phyloP scores from a whole-genome alignment of 78 protist genomes.

The Dictyostelium purpureum region DNA sequence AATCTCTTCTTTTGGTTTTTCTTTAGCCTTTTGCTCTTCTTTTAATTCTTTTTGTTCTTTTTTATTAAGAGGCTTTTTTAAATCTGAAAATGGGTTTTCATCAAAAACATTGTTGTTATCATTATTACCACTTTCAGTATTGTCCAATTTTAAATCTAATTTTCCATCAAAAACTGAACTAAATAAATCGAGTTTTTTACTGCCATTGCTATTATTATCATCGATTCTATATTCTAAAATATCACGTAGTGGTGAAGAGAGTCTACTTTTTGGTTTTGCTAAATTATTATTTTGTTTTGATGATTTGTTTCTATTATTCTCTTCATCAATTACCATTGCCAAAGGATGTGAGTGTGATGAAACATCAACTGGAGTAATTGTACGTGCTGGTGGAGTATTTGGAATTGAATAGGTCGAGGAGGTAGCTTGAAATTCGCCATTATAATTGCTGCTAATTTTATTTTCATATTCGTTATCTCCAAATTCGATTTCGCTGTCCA shows the following conservation, averaged over 20 bases:
- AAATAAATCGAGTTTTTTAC: constrained; percentile 5
- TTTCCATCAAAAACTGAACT: constrained; percentile 26
- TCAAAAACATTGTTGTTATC: neutral
- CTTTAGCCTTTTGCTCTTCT: neutral
- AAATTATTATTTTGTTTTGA: neutral
- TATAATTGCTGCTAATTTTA: neutral
- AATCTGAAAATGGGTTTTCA: constrained; percentile 21
- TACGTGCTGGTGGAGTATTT: constrained; percentile 1
- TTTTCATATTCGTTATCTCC: neutral
- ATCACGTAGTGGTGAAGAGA: neutral
- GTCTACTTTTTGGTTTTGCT: neutral
- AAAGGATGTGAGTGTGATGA: constrained; percentile 72
- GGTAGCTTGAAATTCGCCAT: neutral
- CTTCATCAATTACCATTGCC: neutral
- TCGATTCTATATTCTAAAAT: neutral
- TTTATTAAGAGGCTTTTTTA: neutral
- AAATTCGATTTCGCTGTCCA: neutral
- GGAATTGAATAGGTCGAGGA: neutral
- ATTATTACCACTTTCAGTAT: too few species aligned
- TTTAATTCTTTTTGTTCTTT: neutral
- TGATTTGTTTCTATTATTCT: neutral
- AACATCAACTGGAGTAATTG: constrained; percentile 41
- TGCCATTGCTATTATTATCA: neutral
- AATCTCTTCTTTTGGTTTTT: too few species aligned
- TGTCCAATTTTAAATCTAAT: neutral